A percentile compares a stretch with the other conserved stretches of the same genome.
phyloP scores from a whole-genome alignment of 768 basidiomycete genomes.

The Boletus coccyginus region DNA sequence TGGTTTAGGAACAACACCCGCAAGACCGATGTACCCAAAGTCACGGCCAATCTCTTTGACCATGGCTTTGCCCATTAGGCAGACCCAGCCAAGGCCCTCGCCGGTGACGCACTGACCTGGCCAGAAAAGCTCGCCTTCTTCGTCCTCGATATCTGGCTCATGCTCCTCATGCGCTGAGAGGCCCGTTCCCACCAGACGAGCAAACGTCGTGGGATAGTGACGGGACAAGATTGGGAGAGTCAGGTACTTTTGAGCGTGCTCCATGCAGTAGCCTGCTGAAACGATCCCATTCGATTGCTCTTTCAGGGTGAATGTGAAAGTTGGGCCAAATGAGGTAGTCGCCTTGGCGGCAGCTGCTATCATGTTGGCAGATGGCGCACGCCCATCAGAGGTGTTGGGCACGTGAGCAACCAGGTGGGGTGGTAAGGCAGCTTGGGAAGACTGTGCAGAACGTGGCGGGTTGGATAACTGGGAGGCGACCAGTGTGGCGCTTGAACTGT shows the following conservation, averaged over 20 bases:
- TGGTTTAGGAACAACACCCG: constrained; percentile 72
- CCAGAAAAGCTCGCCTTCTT: constrained; percentile 86
- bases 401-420: constrained; percentile 33
- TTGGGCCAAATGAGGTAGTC: constrained; percentile 27
- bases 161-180: constrained; percentile 65
- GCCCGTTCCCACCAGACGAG: constrained; percentile 66
- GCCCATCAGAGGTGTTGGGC: constrained; percentile 29
- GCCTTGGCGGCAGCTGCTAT: constrained; percentile 32
- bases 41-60: constrained; percentile 76
- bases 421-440: constrained; percentile 40
- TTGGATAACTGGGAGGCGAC: constrained; percentile 26
- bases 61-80: constrained; percentile 84
- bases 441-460: constrained; percentile 26
- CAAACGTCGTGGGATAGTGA: constrained; percentile 74
- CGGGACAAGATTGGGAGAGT: constrained; percentile 66
- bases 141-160: constrained; percentile 81
- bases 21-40: constrained; percentile 68
- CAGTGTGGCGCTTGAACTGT: constrained; percentile 23
- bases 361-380: constrained; percentile 26
- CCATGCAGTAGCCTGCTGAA: constrained; percentile 42
- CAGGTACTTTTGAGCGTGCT: constrained; percentile 49
- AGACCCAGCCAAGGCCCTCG: constrained; percentile 85
- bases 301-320: constrained; percentile 24
- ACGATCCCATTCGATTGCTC: constrained; percentile 37
- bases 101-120: constrained; percentile 70